Evolutionary conservation across 2,329 filamentous ascomycete species (phyloP).

Genomic region (Decorospora gaudefroyi): DNA sequence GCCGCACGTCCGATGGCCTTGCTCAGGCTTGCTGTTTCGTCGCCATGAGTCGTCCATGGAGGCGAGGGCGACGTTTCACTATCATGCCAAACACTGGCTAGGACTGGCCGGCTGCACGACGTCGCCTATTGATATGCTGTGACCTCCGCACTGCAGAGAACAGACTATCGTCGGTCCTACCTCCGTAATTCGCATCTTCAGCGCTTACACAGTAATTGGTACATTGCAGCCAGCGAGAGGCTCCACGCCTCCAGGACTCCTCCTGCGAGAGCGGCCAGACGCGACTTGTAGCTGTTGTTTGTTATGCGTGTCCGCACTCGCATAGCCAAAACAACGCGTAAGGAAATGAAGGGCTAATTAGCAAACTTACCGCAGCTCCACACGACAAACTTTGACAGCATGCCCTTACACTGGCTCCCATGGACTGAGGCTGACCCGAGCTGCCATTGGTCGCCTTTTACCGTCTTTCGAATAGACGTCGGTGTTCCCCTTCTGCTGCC

Average conservation of each 20-base stretch:
- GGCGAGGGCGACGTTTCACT: slow-evolving; percentile 29
- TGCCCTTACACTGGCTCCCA: slow-evolving; percentile 27
- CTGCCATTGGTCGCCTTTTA: slow-evolving; percentile 27
- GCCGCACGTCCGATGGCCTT: slow-evolving; percentile 5
- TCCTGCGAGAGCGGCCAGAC: neutral
- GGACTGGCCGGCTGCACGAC: slow-evolving; percentile 32
- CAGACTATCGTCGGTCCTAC: slow-evolving; percentile 28
- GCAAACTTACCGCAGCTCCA: slow-evolving; percentile 29
- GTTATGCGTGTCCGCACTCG: slow-evolving; percentile 31
- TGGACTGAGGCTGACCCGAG: slow-evolving; percentile 11
- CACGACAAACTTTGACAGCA: slow-evolving; percentile 34
- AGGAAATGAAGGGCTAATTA: slow-evolving; percentile 45
- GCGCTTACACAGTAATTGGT: slow-evolving; percentile 13
- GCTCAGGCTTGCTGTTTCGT: slow-evolving; percentile 24
- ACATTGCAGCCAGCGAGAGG: no score
- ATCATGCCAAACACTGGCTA: slow-evolving; percentile 24
- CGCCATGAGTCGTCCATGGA: slow-evolving; percentile 23
- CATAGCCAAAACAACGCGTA: slow-evolving; percentile 45
- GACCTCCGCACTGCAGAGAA: slow-evolving; percentile 27
- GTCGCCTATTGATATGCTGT: slow-evolving; percentile 31
- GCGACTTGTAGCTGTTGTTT: slow-evolving; percentile 20
- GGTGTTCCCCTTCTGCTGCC: slow-evolving; percentile 22
- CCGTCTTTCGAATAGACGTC: slow-evolving; percentile 16
- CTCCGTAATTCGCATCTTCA: slow-evolving; percentile 10
- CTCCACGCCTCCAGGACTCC: no score